Percentiles rank a stretch among this genome's conserved stretches.
Evolutionary conservation across 139 green algal genomes (phyloP).

Genomic region (Microglena sp.): DNA sequence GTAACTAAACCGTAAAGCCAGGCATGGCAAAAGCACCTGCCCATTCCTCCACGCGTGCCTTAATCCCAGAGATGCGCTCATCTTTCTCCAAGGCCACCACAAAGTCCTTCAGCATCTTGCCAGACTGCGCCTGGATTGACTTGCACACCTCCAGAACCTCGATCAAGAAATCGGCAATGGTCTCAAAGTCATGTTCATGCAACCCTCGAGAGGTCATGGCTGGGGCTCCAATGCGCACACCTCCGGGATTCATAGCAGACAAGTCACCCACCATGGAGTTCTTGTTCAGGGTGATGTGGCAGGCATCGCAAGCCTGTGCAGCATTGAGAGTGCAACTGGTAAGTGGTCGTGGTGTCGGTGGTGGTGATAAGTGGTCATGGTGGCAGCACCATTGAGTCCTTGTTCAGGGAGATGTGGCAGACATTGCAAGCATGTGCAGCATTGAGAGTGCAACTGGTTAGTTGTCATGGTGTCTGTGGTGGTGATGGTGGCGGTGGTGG

Average conservation of each 20-base stretch:
- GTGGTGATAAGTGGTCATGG: no score
- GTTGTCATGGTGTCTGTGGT: no score
- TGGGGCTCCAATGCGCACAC: slow-evolving; percentile 89
- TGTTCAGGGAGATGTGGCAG: no score
- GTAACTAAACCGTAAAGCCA: slow-evolving; percentile 28
- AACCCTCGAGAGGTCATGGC: slow-evolving; percentile 94
- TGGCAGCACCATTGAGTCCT: no score
- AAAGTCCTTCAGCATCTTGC: slow-evolving; percentile 86
- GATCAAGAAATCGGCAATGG: slow-evolving; percentile 82
- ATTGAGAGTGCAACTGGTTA: no score
- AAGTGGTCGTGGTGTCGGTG: no score
- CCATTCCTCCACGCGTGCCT: slow-evolving; percentile 34
- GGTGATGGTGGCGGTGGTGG: no score
- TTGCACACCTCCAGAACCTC: slow-evolving; percentile 55
- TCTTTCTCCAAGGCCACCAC: slow-evolving; percentile 23
- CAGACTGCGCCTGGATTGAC: slow-evolving; percentile 62
- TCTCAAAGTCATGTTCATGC: slow-evolving; percentile 77
- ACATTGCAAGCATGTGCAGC: no score
- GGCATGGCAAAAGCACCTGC: slow-evolving; percentile 42
- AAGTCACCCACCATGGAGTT: slow-evolving; percentile 85
- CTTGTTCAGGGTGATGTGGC: slow-evolving; percentile 98
- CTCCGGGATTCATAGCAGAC: slow-evolving; percentile 84
- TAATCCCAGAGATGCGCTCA: slow-evolving; percentile 30
- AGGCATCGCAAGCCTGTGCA: slow-evolving; percentile 90
- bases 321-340: no score